Base-by-base conservation (phyloP, 176 grass and related monocot species). In the Oryza australiensis region DNA sequence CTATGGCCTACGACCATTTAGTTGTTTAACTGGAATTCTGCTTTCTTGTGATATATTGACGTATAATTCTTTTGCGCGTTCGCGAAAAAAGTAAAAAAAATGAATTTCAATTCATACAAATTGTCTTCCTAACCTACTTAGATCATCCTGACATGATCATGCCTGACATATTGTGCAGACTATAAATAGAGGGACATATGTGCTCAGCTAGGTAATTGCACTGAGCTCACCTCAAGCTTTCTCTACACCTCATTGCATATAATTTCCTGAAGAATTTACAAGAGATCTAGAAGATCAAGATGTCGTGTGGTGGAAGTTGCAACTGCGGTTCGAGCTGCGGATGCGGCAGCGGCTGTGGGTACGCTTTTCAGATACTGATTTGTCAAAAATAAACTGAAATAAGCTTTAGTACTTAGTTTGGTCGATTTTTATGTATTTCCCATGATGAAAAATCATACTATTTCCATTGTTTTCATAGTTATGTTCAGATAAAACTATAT, bases 261-360 rank as follows among this genome's bases (percentile, higher is more conserved):
- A 43, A 49, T 15, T 73, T 73, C 70, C 28, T 73, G 43, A 73
- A 18, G 23, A 60, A 20, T 24, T 64, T 64, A 11, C 35, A 64
- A 32, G 62, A 78, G 38, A 11, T 38, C 26, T 15, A 46, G 3
- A 46, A 48, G 40, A 14, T 49, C 26, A 66, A 48, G 26, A 79
- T 66, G 76, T 79, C 76, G 28, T 79, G 76, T 10, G 62, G 62
- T 48, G 76, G 71, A 51, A 70, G n/a, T 23, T 82, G 80, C 80
- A 73, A 32, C 23, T 82, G 74, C 74, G 74, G 79, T 41, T 67
- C 62, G 30, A 64, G 70, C 72, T 84, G 82, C 62, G 53, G 24
- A 40, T 83, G 81, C 12, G 62, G 81, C 28, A 11, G 60, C 5
- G 45, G 82, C 3, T 85, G 73, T 23, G 16, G 73, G 74, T 70